These are phyloP conservation scores for Cytospora leucostoma DNA, from an alignment of 2,329 filamentous ascomycete species.

Conservation along the genomic window DNA sequence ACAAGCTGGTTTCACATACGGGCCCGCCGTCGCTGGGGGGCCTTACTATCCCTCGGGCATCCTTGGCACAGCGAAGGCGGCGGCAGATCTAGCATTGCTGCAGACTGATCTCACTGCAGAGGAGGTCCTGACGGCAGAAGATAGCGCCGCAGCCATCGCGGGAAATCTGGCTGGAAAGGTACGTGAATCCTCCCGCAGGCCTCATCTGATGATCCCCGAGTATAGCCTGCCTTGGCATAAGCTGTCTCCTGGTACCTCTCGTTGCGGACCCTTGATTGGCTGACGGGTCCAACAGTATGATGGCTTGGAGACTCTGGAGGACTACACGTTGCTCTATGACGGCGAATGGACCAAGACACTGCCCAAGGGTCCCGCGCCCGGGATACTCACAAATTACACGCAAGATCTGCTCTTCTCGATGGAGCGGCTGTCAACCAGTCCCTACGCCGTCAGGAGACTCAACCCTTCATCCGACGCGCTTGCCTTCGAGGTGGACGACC, in stretches of 20 bases:
- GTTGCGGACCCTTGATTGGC: background rate
- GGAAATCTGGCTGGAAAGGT: slow-evolving; percentile 15
- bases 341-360: slow-evolving; percentile 42
- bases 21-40: slow-evolving; percentile 27
- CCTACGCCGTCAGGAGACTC: slow-evolving; percentile 42
- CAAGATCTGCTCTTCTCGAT: slow-evolving; percentile 50
- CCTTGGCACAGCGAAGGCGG: slow-evolving; percentile 23
- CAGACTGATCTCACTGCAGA: slow-evolving; percentile 17
- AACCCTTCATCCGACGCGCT: slow-evolving; percentile 36
- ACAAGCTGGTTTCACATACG: slow-evolving; percentile 21
- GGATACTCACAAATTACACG: slow-evolving; percentile 47
- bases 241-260: background rate
- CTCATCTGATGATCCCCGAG: background rate
- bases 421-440: slow-evolving; percentile 47
- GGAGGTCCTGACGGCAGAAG: slow-evolving; percentile 2
- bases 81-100: slow-evolving; percentile 22
- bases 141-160: slow-evolving; percentile 1
- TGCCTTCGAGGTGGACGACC: slow-evolving; percentile 41
- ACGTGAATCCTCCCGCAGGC: background rate
- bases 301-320: slow-evolving; percentile 37
- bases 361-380: slow-evolving; percentile 39
- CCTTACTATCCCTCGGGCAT: slow-evolving; percentile 26
- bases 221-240: background rate
- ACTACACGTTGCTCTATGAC: slow-evolving; percentile 45
- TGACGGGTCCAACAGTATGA: slow-evolving; percentile 30